Percentiles rank a stretch among this genome's conserved stretches.
Evolutionary conservation across 768 basidiomycete species (phyloP).

Genomic region (Boletus rufocinnamomeus): DNA sequence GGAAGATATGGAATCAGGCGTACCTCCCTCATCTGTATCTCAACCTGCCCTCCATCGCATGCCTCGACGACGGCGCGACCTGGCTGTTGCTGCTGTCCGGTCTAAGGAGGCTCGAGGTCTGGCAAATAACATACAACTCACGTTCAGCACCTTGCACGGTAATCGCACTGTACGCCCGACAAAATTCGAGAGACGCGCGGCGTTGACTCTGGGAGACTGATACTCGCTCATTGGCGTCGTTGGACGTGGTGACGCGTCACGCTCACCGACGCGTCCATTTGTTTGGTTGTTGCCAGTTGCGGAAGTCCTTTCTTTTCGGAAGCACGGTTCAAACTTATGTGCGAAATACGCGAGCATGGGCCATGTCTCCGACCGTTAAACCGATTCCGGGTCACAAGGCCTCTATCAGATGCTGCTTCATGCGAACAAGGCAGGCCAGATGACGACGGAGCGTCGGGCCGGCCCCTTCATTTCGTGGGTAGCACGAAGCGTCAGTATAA

Average conservation of each 20-base stretch:
- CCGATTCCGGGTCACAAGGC: not conserved
- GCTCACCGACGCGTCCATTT: constrained; percentile 16
- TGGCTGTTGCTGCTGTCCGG: constrained; percentile 36
- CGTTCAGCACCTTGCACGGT: constrained; percentile 60
- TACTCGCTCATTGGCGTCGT: constrained; percentile 26
- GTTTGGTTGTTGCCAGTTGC: constrained; percentile 3
- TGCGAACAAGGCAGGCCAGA: not conserved
- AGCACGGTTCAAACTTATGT: not conserved
- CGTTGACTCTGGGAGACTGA: constrained; percentile 59
- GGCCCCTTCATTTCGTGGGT: too few relatives aligned
- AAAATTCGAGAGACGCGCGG: constrained; percentile 53
- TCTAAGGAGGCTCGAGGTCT: not conserved
- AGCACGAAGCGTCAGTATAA: not conserved
- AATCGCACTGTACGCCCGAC: constrained; percentile 58
- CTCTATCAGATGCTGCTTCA: not conserved
- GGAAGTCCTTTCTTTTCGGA: too few relatives aligned
- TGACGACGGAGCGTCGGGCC: not conserved
- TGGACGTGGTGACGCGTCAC: constrained; percentile 10
- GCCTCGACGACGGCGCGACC: constrained; percentile 60
- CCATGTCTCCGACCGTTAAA: not conserved
- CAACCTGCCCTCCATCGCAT: constrained; percentile 66
- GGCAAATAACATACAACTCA: constrained; percentile 28
- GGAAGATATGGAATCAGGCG: constrained; percentile 13
- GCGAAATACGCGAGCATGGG: not conserved
- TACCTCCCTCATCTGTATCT: constrained; percentile 45